phyloP scores from a whole-genome alignment of 2,329 filamentous ascomycete genomes.

The Alternaria arbusti region DNA sequence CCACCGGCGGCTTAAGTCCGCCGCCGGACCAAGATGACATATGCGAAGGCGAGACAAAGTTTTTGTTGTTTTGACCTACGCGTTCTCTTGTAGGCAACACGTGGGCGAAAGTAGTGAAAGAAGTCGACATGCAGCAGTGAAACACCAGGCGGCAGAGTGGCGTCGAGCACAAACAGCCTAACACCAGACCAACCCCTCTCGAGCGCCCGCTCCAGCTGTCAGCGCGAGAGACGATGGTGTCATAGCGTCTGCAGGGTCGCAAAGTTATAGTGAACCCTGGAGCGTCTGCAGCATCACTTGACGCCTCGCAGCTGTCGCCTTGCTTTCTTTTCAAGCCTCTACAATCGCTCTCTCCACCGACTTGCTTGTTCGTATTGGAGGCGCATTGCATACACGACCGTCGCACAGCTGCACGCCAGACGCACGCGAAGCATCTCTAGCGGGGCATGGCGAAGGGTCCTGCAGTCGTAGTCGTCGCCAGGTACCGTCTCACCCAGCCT shows the following conservation, averaged over 20 bases:
- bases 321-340: not conserved
- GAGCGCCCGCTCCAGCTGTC: not conserved
- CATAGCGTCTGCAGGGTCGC: slow-evolving; percentile 27
- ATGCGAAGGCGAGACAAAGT: not conserved
- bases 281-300: slow-evolving; percentile 6
- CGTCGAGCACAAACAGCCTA: not conserved
- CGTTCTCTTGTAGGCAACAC: slow-evolving; percentile 11
- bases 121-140: not conserved
- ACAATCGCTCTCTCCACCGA: not conserved
- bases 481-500: slow-evolving; percentile 41
- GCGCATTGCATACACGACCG: slow-evolving; percentile 13
- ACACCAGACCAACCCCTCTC: not conserved
- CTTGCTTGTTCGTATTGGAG: not conserved
- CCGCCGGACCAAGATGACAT: not conserved
- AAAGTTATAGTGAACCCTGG: slow-evolving; percentile 18
- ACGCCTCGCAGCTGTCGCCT: slow-evolving; percentile 1
- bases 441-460: slow-evolving; percentile 53
- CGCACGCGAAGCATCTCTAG: slow-evolving; percentile 22
- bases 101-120: slow-evolving; percentile 15
- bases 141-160: not conserved
- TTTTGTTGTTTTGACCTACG: not conserved
- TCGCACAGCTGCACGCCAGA: slow-evolving; percentile 18
- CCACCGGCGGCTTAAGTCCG: not conserved
- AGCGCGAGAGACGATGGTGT: slow-evolving; percentile 20
- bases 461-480: slow-evolving; percentile 58